Base-by-base conservation (phyloP, 371 early-diverging fungal genomes). In the Zopfochytrium polystomum region DNA sequence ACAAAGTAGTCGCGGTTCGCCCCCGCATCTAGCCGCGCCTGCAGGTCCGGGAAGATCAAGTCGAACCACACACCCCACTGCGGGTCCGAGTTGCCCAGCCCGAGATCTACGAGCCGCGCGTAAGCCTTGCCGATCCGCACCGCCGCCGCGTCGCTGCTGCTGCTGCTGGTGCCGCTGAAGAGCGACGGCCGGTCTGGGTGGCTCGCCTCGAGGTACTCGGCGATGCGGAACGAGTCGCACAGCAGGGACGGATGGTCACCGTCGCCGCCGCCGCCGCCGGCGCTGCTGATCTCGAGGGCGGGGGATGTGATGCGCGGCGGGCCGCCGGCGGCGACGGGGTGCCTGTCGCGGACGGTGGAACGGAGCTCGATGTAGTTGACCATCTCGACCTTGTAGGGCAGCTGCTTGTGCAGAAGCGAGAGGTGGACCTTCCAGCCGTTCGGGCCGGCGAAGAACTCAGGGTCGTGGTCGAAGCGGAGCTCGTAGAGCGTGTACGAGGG, bases 371-470 rank as follows among this genome's bases (percentile, higher is more conserved):
- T 26, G 22, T 50, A 35, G 54, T 59, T 54, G 6, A 60, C 43
- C 18, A 15, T 20, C 15, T 31, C 45, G 56, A 52, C 52, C 38
- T 62, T 46, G 43, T 63, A 47, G 23, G 62, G 46, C 51, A 68
- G 26, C 20, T 31, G 26, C 48, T 68, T 68, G 52, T 56, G 68
- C 18, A 68, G 63, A 23, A 68, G 59, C 25, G 49, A 13, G 42
- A 68, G 50, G 29, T 58, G 64, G 20, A 52, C 33, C 50, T 68
- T 68, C 68, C 68, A 68, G n/a, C 58, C 44, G 56, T 63, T 68
- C 25, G 64, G 68, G n/a, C 57, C 47, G 22, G 18, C 18, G 26
- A 32, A 45, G 44, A 27, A 32, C 13, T 22, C 13, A 6, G 11
- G 23, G 15, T 52, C 38, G 38, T 38, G 11, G 38, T 7, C 11